phyloP scores from a whole-genome alignment of 768 basidiomycete species.

The Pisolithus orientalis region DNA sequence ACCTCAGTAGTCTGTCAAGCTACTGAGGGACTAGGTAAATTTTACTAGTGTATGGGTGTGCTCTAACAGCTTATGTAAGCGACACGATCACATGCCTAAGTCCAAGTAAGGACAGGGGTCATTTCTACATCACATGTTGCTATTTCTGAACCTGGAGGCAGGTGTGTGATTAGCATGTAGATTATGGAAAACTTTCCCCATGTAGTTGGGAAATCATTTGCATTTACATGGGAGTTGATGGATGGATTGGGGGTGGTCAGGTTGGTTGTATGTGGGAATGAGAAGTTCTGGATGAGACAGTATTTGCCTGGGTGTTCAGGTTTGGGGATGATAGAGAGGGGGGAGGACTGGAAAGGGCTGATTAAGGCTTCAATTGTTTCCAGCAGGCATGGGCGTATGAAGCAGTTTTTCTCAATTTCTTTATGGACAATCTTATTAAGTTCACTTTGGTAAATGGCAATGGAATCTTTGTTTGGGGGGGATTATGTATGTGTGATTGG shows the following conservation, averaged over 20 bases:
- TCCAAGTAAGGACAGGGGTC: too few species aligned
- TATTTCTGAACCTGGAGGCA: too few species aligned
- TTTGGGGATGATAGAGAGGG: conserved; percentile 22
- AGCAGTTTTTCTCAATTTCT: background rate
- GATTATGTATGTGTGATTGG: background rate
- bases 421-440: background rate
- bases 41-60: too few species aligned
- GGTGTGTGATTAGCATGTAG: background rate
- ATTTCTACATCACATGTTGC: too few species aligned
- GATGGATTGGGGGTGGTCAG: conserved; percentile 24
- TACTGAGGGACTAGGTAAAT: too few species aligned
- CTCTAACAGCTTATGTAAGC: too few species aligned
- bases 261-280: too few species aligned
- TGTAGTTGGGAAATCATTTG: conserved; percentile 16
- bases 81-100: too few species aligned
- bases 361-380: conserved; percentile 12
- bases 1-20: too few species aligned
- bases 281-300: conserved; percentile 27
- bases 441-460: background rate
- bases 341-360: conserved; percentile 19
- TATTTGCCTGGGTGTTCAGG: conserved; percentile 16
- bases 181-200: background rate
- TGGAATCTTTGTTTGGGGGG: background rate
- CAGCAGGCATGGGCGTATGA: background rate
- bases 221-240: conserved; percentile 29